Evolutionary conservation across 805 yeast species (phyloP), one percentile per base, ranked within the genome.

Genomic region (Pichia gijzeniarum): DNA sequence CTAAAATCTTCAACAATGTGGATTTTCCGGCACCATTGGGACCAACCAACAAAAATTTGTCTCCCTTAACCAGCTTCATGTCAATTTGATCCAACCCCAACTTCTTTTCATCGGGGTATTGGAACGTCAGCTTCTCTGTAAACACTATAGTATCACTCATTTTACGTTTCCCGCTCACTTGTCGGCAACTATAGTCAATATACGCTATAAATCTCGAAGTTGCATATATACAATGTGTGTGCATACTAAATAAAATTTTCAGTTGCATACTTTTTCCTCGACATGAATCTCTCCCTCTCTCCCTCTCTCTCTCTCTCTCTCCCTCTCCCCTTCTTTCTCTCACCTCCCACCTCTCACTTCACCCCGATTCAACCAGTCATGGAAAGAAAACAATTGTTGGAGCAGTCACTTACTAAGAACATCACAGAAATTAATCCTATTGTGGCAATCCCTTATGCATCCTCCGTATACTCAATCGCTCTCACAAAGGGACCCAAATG

Each of bases 21-120:
- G 96, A 86, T 62, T 93, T 93, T 4, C 99, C 98, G 1, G 99
- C 98, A 17, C 99, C 99, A 56, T 90, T 90, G 12, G 98, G 95
- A 0, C 99, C 99, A 20, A 93, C 73, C 7, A 93, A 63, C 31
- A 93, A 68, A 10, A 90, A 79, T 48, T 96, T 74, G 1, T 91
- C 76, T 6, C 84, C 80, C 73, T 84, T 77, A 1, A 82, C 79
- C 18, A 93, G 72, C 12, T 68, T 53, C 35, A 93, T 57, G 32
- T 72, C 69, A 50, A 91, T 74, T 39, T 85, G 72, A 27, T 74
- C 73, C 14, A 93, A 69, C 0, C 96, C 95, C 3, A 85, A 75
- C 41, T 74, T 72, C 3, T 74, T 69, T 43, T 73, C 68, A 6
- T 67, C 63, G 1, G 83, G 76, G 58, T 85, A 91, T 22, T 74